These are phyloP conservation scores for Dendrobium nobile DNA, from an alignment of 106 monocot species.

Conservation along the genomic window DNA sequence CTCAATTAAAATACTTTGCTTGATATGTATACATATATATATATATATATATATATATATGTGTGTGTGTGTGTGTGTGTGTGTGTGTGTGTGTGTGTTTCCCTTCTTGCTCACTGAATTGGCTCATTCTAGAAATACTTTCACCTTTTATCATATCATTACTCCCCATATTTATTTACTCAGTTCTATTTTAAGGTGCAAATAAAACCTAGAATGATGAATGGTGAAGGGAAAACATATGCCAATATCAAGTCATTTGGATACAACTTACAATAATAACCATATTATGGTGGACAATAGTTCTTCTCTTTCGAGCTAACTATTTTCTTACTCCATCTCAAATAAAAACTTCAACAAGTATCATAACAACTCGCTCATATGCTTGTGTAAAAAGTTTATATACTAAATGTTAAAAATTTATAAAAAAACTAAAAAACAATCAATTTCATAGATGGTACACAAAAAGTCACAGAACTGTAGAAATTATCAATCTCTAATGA, in stretches of 20 bases:
- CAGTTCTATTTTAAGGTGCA: neutral
- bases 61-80: too few species aligned
- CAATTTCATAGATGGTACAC: neutral
- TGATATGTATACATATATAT: too few species aligned
- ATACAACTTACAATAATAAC: neutral
- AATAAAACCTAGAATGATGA: neutral
- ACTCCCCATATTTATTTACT: neutral
- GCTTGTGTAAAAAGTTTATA: neutral
- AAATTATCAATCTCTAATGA: neutral
- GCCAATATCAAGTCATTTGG: neutral
- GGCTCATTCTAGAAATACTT: neutral
- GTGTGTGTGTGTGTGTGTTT: neutral
- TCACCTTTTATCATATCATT: neutral
- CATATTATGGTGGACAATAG: neutral
- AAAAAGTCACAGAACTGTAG: neutral
- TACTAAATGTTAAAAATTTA: neutral
- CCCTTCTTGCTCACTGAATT: neutral
- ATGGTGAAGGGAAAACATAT: neutral
- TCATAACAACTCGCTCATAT: neutral
- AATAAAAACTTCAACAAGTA: slow-evolving; percentile 3
- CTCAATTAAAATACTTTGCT: neutral
- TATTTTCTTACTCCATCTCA: neutral
- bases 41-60: too few species aligned
- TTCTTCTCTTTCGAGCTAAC: neutral
- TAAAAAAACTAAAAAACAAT: neutral